phyloP scores from a whole-genome alignment of 2,329 filamentous ascomycete species.

The Clonostachys rhizophaga region DNA sequence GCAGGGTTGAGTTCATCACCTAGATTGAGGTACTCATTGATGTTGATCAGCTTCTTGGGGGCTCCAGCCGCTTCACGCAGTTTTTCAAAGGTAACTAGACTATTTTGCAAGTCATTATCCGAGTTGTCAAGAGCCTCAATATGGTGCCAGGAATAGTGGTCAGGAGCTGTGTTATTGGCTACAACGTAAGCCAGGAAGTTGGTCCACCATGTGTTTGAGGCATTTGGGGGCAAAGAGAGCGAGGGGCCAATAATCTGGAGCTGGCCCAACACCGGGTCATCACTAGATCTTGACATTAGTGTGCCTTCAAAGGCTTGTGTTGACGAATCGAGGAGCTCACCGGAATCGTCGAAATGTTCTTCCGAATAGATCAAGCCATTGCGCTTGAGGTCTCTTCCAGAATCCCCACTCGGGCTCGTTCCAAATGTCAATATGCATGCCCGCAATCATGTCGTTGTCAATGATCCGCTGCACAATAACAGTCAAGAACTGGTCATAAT shows the following conservation, averaged over 20 bases:
- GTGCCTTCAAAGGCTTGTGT: too few relatives aligned
- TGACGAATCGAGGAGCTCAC: too few relatives aligned
- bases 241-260: conserved; percentile 31
- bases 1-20: conserved; percentile 29
- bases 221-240: conserved; percentile 13
- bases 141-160: conserved; percentile 9
- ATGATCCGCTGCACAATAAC: conserved; percentile 28
- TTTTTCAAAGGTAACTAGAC: neutral
- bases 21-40: conserved; percentile 41
- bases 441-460: conserved; percentile 25
- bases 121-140: neutral
- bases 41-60: conserved; percentile 27
- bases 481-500: conserved; percentile 35
- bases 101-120: neutral
- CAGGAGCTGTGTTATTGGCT: conserved; percentile 3
- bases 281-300: neutral
- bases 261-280: neutral
- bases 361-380: conserved; percentile 7
- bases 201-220: neutral
- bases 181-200: conserved; percentile 3
- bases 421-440: conserved; percentile 43
- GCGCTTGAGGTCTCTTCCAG: conserved; percentile 8
- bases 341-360: conserved; percentile 4
- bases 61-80: neutral
- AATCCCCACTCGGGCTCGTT: conserved; percentile 42